Conservation (phyloP, 1,284 basidiomycete species). For the Pseudozyma thailandica region DNA sequence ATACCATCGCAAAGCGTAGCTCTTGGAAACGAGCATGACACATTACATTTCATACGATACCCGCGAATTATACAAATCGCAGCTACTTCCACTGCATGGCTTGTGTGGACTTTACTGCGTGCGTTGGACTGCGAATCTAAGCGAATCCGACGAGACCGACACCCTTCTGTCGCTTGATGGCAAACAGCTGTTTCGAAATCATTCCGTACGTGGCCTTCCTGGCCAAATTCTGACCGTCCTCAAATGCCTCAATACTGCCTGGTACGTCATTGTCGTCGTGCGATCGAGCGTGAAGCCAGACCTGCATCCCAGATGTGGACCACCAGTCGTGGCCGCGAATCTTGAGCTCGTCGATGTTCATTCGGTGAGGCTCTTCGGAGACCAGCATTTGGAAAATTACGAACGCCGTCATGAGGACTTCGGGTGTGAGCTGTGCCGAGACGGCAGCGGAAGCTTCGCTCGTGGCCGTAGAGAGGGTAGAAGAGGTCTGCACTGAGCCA, state of each 20-base stretch:
- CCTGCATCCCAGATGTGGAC: constrained; percentile 45
- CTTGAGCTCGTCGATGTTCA: constrained; percentile 60
- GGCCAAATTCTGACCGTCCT: constrained; percentile 56
- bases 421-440: constrained; percentile 42
- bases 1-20: constrained; percentile 12
- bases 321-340: constrained; percentile 54
- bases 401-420: constrained; percentile 54
- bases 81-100: neutral
- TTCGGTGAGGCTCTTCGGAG: constrained; percentile 42
- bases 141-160: constrained; percentile 48
- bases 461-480: constrained; percentile 23
- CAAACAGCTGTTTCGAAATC: constrained; percentile 62
- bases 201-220: constrained; percentile 63
- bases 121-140: neutral
- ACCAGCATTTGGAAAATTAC: constrained; percentile 58
- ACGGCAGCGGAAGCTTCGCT: constrained; percentile 32
- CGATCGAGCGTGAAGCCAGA: constrained; percentile 32
- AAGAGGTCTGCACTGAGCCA: constrained; percentile 40
- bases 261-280: constrained; percentile 30
- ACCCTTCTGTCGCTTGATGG: constrained; percentile 43
- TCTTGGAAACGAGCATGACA: neutral
- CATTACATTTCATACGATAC: neutral
- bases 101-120: too few relatives aligned
- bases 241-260: constrained; percentile 35
- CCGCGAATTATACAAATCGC: neutral